Evolutionary conservation across 768 basidiomycete genomes (phyloP), one percentile per base, ranked within the genome.

Genomic region (Lentinula sp.): DNA sequence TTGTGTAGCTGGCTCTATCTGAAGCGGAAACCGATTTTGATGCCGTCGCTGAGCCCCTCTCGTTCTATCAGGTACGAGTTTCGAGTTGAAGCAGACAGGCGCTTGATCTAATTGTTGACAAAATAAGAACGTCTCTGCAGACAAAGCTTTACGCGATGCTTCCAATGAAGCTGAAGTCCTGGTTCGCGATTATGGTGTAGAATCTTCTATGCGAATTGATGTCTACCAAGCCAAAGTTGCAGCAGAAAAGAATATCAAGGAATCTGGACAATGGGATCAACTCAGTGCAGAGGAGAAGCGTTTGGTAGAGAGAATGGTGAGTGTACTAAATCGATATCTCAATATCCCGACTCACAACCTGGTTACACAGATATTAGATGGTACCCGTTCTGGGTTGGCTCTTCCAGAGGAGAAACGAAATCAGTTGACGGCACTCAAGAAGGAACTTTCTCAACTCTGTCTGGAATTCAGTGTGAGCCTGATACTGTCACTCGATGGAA

Each of bases 191-290:
- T 93, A 84, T 65, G 76, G 76, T 28, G 89, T 93, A 58, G 89
- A 94, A 68, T 77, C 83, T 0, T 87, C 86, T 13, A 92, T 93
- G 89, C 84, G 92, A 11, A 69, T 87, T 53, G 93, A 95, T 67
- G 81, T 95, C 52, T 95, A 82, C 77, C 76, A 83, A 52, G 88
- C 87, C 48, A 89, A 91, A 71, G 73, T 81, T 6, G 79, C 81
- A 5, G 91, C 91, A 0, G 79, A 88, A 67, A 81, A 84, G 70
- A 88, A 90, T 67, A 74, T 91, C 64, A 83, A 84, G 66, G 75
- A 74, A 60, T 81, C 84, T 4, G 86, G 84, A 4, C 72, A 78
- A 61, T 87, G 82, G 83, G 83, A 84, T 39, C 77, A 76, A 54
- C 75, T 95, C 8, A 81, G 76, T 13, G 62, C 80, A 0, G 93